Percentiles rank a stretch among this genome's conserved stretches.
Evolutionary conservation across 129 eudicot species (phyloP).

Genomic region (Flaveria robusta): DNA sequence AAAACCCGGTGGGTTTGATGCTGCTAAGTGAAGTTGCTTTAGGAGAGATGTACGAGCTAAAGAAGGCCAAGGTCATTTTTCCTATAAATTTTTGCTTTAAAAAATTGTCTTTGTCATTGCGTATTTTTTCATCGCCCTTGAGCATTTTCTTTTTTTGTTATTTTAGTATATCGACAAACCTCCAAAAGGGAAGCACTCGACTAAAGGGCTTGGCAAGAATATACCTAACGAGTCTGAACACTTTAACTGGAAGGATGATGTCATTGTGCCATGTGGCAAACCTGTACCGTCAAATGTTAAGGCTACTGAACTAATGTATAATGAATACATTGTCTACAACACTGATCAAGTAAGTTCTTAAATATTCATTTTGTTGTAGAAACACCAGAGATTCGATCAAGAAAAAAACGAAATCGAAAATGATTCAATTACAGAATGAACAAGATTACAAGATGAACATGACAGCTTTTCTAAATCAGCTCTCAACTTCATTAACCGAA

Average conservation of each 20-base stretch:
- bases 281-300: constrained; percentile 75
- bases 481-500: too few species aligned
- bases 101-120: neutral
- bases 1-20: constrained; percentile 90
- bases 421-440: too few species aligned
- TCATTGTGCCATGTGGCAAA: constrained; percentile 92
- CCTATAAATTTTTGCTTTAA: neutral
- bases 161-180: constrained; percentile 87
- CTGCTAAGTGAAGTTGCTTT: constrained; percentile 91
- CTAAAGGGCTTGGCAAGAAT: constrained; percentile 93
- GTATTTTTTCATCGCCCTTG: neutral
- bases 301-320: constrained; percentile 78
- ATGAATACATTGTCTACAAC: constrained; percentile 91
- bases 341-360: constrained; percentile 77
- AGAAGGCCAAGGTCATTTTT: constrained; percentile 62
- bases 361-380: neutral
- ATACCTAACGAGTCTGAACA: constrained; percentile 69
- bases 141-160: neutral
- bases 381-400: too few species aligned
- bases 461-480: too few species aligned
- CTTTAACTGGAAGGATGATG: constrained; percentile 84
- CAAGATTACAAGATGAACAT: too few species aligned
- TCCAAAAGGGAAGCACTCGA: constrained; percentile 92
- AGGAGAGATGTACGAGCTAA: constrained; percentile 85
- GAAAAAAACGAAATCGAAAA: too few species aligned